A percentile compares a stretch with the other conserved stretches of the same genome.
Conservation (phyloP, 768 basidiomycete species). For the Auricularia heimuer region DNA sequence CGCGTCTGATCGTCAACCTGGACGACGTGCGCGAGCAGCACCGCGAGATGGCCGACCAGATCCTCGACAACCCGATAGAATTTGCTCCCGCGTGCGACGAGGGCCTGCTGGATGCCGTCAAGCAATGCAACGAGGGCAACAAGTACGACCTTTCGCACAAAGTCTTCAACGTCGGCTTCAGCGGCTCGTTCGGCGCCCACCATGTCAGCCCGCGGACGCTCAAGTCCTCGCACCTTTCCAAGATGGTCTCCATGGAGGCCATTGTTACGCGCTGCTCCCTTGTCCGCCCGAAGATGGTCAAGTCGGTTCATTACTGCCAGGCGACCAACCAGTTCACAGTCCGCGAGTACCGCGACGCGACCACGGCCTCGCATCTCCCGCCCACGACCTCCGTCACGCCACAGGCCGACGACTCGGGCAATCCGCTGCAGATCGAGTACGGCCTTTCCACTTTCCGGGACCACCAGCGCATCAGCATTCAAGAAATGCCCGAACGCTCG, state of each 20-base stretch:
- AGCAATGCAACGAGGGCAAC: slow-evolving; percentile 55
- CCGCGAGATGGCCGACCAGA: slow-evolving; percentile 76
- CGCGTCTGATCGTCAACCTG: slow-evolving; percentile 88
- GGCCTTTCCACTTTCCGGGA: slow-evolving; percentile 88
- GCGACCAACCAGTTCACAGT: slow-evolving; percentile 75
- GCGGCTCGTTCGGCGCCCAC: slow-evolving; percentile 96
- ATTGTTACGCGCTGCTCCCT: slow-evolving; percentile 98
- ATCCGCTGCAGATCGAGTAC: slow-evolving; percentile 81
- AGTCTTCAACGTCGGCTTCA: slow-evolving; percentile 79
- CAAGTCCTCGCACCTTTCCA: slow-evolving; percentile 78
- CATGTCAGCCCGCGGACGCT: slow-evolving; percentile 93
- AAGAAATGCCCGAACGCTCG: slow-evolving; percentile 99
- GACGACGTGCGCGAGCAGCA: slow-evolving; percentile 92
- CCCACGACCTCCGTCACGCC: slow-evolving; percentile 83
- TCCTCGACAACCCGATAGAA: slow-evolving; percentile 80
- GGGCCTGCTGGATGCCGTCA: slow-evolving; percentile 64
- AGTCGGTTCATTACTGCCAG: slow-evolving; percentile 93
- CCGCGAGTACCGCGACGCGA: slow-evolving; percentile 88
- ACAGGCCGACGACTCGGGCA: slow-evolving; percentile 85
- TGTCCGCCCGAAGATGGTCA: slow-evolving; percentile 96
- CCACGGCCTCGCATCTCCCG: slow-evolving; percentile 75
- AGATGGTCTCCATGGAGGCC: slow-evolving; percentile 95
- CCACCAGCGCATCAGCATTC: slow-evolving; percentile 95
- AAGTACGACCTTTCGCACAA: slow-evolving; percentile 78
- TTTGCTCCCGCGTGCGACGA: slow-evolving; percentile 85